Percentiles rank a stretch among this genome's conserved stretches.
Conservation (phyloP, 768 basidiomycete species). For the Rhizopogon roseolus region DNA sequence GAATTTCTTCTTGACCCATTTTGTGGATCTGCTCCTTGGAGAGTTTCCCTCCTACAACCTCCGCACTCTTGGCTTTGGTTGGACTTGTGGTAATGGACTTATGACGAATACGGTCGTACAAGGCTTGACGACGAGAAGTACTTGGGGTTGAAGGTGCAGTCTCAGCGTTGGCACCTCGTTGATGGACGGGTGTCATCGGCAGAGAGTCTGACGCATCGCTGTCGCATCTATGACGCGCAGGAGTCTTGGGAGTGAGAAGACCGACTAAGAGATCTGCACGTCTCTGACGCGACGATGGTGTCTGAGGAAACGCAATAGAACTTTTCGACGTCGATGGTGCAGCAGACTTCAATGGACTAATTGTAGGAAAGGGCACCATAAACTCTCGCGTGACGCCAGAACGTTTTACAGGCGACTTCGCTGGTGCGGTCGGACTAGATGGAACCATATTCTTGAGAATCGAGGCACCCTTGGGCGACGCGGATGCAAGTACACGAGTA, state of each 20-base stretch:
- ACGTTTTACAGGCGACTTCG: constrained; percentile 29
- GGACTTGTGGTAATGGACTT: constrained; percentile 67
- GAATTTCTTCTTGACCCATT: constrained; percentile 73
- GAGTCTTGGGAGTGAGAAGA: constrained; percentile 32
- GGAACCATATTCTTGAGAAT: constrained; percentile 26
- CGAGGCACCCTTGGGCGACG: constrained; percentile 57
- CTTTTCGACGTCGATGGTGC: constrained; percentile 42
- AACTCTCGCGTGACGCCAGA: constrained; percentile 8
- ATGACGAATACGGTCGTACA: constrained; percentile 78
- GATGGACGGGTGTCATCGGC: constrained; percentile 65
- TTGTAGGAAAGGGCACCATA: constrained; percentile 39
- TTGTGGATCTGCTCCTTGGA: constrained; percentile 65
- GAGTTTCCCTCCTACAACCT: constrained; percentile 40
- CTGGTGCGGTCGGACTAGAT: constrained; percentile 30
- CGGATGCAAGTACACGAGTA: constrained; percentile 66
- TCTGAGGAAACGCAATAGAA: constrained; percentile 54
- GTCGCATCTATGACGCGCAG: constrained; percentile 43
- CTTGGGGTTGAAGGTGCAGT: constrained; percentile 67
- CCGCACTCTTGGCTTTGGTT: constrained; percentile 44
- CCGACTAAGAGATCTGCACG: constrained; percentile 28
- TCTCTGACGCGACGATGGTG: constrained; percentile 50
- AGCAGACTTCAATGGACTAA: constrained; percentile 28
- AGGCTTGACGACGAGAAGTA: constrained; percentile 70
- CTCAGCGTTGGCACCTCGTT: constrained; percentile 46
- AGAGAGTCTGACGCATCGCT: constrained; percentile 30